Base-by-base conservation (phyloP, 2,329 filamentous ascomycete species). In the Stromatinia cepivora region DNA sequence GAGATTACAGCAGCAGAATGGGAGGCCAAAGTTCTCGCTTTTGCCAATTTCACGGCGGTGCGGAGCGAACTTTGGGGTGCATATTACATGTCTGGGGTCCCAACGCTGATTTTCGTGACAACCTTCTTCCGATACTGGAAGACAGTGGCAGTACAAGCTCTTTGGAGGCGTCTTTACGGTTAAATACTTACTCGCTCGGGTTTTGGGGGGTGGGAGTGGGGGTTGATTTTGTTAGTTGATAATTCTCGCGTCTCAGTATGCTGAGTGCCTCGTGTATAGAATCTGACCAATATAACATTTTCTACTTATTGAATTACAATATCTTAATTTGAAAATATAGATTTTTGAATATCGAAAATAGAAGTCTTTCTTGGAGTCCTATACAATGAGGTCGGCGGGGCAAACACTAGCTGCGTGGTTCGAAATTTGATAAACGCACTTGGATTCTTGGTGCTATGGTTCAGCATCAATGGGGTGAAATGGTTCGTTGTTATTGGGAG, bases 51-150 rank as follows among this genome's bases (percentile, higher is more conserved):
- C 0, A 53, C 56, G 28, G 22, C 20, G 1, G 15, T 59, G 3
- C 36, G 59, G 10, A 69, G 62, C 34, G 66, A 52, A 6, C 42
- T 53, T 22, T 63, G 57, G 10, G 70, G 71, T n/a, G 42, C 67
- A 5, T 46, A 70, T n/a, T 70, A 67, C 17, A 36, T 63, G 1
- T 68, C 13, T 50, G 54, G 66, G 15, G 15, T 63, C 4, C 4
- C 28, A 1, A 28, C 66, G 4, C 6, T 4, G 1, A 10, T 17
- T 34, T 67, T 54, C 22, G 56, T 63, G n/a, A 8, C 5, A 0
- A 54, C 46, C 0, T 63, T 63, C 11, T 17, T 45, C 3, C 5
- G 25, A 3, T 67, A 62, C 9, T 53, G 46, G 66, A 52, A 53
- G 17, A 50, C 4, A 1, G 42, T 42, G 6, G 42, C 9, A 2